These are phyloP conservation scores for Diphasiastrum complanatum DNA, from an alignment of 83 land plant genomes.

Conservation along the genomic window DNA sequence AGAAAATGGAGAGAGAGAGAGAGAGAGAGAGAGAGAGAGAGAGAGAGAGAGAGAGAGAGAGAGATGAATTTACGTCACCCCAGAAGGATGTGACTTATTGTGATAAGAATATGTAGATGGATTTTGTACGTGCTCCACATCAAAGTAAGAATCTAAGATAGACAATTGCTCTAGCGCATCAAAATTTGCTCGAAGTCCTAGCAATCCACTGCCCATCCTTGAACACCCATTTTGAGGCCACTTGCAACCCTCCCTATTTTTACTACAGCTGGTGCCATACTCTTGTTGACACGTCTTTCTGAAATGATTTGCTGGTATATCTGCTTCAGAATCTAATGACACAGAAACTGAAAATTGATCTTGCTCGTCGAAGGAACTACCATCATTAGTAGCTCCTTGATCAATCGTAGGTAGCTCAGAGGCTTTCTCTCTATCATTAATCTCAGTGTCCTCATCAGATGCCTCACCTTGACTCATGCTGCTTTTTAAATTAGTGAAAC, in stretches of 20 bases:
- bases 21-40: too few relatives aligned
- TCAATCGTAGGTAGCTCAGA: too few relatives aligned
- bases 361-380: slow-evolving; percentile 10
- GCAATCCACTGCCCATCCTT: slow-evolving; percentile 72
- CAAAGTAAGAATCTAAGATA: slow-evolving; percentile 69
- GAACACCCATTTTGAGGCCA: slow-evolving; percentile 88
- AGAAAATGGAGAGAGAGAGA: too few relatives aligned
- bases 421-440: too few relatives aligned
- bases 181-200: slow-evolving; percentile 78
- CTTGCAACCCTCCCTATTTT: slow-evolving; percentile 59
- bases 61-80: too few relatives aligned
- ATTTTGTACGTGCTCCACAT: slow-evolving; percentile 2
- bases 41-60: too few relatives aligned
- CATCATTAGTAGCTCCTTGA: too few relatives aligned
- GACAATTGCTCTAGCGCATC: slow-evolving; percentile 86
- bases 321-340: slow-evolving; percentile 41
- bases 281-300: slow-evolving; percentile 46
- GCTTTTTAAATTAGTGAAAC: slow-evolving; percentile 51
- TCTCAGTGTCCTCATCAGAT: slow-evolving; percentile 25
- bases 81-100: too few relatives aligned
- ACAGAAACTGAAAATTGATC: slow-evolving; percentile 57
- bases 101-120: too few relatives aligned
- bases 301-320: slow-evolving; percentile 27
- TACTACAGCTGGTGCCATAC: slow-evolving; percentile 45
- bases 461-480: too few relatives aligned